Conservation (phyloP, 1,139 yeast genomes). For the Blastobotrys proliferans region DNA sequence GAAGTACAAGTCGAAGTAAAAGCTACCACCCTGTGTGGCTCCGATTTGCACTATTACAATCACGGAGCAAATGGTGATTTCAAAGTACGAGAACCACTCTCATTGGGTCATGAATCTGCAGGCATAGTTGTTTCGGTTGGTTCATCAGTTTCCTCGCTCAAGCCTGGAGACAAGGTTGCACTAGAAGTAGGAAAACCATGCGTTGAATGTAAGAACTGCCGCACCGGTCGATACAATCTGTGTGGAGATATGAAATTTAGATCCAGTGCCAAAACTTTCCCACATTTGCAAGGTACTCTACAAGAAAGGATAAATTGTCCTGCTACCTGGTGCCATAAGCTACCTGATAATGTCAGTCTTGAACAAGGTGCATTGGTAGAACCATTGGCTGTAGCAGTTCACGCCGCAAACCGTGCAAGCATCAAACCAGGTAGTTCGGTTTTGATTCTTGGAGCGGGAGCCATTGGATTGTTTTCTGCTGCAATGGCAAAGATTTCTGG, state of each 20-base stretch:
- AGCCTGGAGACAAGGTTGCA: conserved; percentile 45
- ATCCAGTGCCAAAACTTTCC: conserved; percentile 62
- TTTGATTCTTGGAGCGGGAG: conserved; percentile 87
- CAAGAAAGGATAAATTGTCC: conserved; percentile 70
- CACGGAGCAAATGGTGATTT: conserved; percentile 70
- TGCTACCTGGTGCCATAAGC: conserved; percentile 74
- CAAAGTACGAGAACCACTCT: conserved; percentile 30
- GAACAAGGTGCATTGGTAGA: conserved; percentile 89
- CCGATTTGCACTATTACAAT: conserved; percentile 79
- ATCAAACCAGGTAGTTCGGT: conserved; percentile 69
- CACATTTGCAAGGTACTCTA: conserved; percentile 67
- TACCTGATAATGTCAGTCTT: conserved; percentile 68
- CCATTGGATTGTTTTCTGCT: conserved; percentile 78
- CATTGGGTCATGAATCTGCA: conserved; percentile 67
- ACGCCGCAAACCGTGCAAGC: conserved; percentile 64
- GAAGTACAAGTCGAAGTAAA: conserved; percentile 51
- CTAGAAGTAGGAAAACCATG: conserved; percentile 85
- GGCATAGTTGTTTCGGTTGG: conserved; percentile 72
- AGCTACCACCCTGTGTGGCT: conserved; percentile 83
- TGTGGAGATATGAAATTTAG: conserved; percentile 85
- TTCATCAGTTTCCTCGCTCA: conserved; percentile 44
- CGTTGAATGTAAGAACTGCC: conserved; percentile 66
- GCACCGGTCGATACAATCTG: conserved; percentile 70
- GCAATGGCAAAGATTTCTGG: conserved; percentile 77
- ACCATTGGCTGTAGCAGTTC: conserved; percentile 85